Base-by-base conservation (phyloP, 1,284 basidiomycete species). In the Mycena citricolor region DNA sequence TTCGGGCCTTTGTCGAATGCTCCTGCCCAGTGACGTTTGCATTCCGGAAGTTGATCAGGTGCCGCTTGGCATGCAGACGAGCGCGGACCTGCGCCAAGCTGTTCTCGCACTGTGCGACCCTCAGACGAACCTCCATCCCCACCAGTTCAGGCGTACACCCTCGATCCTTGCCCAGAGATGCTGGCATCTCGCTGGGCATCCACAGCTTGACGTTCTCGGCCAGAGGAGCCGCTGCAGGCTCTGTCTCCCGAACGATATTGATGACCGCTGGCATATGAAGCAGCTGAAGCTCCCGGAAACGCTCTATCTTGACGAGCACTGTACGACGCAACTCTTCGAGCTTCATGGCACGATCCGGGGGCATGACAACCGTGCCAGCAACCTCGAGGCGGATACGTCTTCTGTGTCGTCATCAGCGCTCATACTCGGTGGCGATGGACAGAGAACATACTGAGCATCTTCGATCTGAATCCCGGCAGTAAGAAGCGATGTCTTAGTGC, bases 191-290 rank as follows among this genome's bases (percentile, higher is more conserved):
- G 19, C 42, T 44, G 3, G 47, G 47, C 41, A 49, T 43, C 6
- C 14, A 44, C 4, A 49, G 37, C 42, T 29, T 32, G n/a, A 44
- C 28, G 3, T 39, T 25, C 32, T 49, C 47, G 4, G 42, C 16
- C 12, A 26, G 19, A 1, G 47, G 42, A 8, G 47, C 26, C 7
- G 32, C 5, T 1, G 32, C 20, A 12, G 43, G 37, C 25, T 53
- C 48, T 2, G 34, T 33, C 20, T 7, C 20, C 2, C 7, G 31
- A 8, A 49, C 28, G 1, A 8, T 10, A 1, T 3, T 2, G 1
- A 33, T 19, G 12, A 40, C 47, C 2, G 42, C 39, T 2, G 53
- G 50, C 44, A 52, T 52, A 36, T 54, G 49, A 4, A 49, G 23
- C 12, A 29, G 17, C 26, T 54, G 53, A n/a, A 49, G 22, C 5